Conservation (phyloP, 129 eudicot species). For the Centaurea solstitialis region DNA sequence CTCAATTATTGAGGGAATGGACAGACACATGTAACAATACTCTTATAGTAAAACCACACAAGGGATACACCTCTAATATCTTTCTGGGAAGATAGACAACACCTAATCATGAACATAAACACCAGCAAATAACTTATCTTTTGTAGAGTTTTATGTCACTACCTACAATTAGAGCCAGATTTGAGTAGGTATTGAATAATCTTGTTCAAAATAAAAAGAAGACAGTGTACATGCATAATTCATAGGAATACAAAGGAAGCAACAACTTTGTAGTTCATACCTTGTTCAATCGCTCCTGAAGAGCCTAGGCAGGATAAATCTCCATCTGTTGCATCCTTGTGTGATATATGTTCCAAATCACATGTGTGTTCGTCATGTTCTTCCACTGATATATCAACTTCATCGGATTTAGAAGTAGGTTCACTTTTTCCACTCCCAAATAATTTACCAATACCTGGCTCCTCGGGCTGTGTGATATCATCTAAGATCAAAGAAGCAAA, state of each 20-base stretch:
- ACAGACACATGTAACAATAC: not conserved
- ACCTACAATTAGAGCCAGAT: not conserved
- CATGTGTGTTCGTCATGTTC: slow-evolving; percentile 21
- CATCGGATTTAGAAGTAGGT: slow-evolving; percentile 29
- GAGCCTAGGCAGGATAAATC: slow-evolving; percentile 18
- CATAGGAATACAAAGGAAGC: not conserved
- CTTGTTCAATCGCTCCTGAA: slow-evolving; percentile 34
- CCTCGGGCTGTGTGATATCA: slow-evolving; percentile 71
- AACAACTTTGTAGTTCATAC: slow-evolving; percentile 23
- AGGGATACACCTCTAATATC: not conserved
- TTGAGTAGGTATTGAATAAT: not conserved
- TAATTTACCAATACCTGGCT: slow-evolving; percentile 21
- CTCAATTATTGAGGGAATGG: not conserved
- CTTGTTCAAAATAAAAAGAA: not conserved
- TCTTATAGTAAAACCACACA: not conserved
- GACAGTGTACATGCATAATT: not conserved
- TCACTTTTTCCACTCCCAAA: slow-evolving; percentile 25
- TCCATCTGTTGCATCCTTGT: slow-evolving; percentile 16
- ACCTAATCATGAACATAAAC: not conserved
- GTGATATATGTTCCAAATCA: slow-evolving; percentile 25
- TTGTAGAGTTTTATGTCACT: not conserved
- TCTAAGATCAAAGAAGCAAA: slow-evolving; percentile 53
- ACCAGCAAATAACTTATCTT: not conserved
- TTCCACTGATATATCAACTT: slow-evolving; percentile 33
- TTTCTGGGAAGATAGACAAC: not conserved